Base-by-base conservation (phyloP, 768 basidiomycete genomes). In the Tulasnella sp. region DNA sequence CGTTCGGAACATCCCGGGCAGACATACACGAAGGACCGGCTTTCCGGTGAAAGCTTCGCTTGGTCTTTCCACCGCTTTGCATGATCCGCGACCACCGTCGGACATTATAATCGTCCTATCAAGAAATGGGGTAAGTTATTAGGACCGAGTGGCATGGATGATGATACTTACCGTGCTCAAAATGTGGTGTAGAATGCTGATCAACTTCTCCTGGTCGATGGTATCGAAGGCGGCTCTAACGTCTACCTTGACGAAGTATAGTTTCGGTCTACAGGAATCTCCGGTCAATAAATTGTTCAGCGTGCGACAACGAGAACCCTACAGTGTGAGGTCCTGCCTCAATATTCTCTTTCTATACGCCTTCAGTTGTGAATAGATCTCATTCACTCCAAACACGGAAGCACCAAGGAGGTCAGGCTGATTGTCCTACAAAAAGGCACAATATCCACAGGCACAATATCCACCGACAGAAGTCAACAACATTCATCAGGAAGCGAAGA, bases 211-310 rank as follows among this genome's bases (percentile, higher is more conserved):
- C 68, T 98, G 96, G 32, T 90, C 82, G 58, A 98, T 98, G 0
- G 86, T 90, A 69, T 99, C 96, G 72, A 97, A 99, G 63, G 92
- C 96, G 6, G 94, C 84, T 60, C 85, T 85, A 15, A 98, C 91
- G 66, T 99, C 96, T 23, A 96, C 80, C 68, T 99, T 99, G 49
- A 92, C 93, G 64, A 99, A 94, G 69, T 92, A 98, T 5, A 98
- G 69, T 61, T 81, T 81, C 0, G 93, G 90, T 35, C 93, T 94
- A 50, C 12, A 25, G 11, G 23, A 53, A 3, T 2, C 37, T 53
- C 36, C 23, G 23, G 0, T 12, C n/a, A 2, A 8, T 19, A 14
- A 6, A 17, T 23, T 25, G 46, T 11, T 43, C 6, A 14, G 48
- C 6, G 8, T 17, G 34, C 17, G 14, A 36, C 12, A 56, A 23